A percentile compares a stretch with the other conserved stretches of the same genome.
These are phyloP conservation scores for Chlamydomonas incerta DNA, from an alignment of 139 green algal genomes.

Conservation along the genomic window DNA sequence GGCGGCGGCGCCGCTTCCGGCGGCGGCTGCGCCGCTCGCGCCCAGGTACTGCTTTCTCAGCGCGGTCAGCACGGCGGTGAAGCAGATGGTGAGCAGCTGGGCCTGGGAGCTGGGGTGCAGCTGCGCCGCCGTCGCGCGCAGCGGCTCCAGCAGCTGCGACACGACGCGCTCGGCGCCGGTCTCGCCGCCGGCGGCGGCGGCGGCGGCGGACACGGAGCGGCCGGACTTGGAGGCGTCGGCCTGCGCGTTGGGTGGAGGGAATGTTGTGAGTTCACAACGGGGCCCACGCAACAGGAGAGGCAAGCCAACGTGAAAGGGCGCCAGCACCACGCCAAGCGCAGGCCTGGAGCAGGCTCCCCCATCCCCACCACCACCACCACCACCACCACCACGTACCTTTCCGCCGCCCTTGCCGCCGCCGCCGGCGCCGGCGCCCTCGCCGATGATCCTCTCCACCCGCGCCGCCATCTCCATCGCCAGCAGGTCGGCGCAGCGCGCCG, in stretches of 20 bases:
- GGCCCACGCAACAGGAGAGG: too few species aligned
- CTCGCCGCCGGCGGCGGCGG: not conserved
- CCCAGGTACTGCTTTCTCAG: not conserved
- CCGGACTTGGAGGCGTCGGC: too few species aligned
- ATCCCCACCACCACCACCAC: too few species aligned
- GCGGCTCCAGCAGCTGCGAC: not conserved
- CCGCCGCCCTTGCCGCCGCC: too few species aligned
- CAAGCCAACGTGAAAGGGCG: too few species aligned
- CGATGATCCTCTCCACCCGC: not conserved
- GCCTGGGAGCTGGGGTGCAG: conserved; percentile 1
- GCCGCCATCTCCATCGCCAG: not conserved
- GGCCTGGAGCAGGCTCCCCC: too few species aligned
- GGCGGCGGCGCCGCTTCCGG: not conserved
- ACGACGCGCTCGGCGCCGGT: not conserved
- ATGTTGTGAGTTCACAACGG: too few species aligned
- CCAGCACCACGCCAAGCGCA: too few species aligned
- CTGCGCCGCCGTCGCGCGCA: not conserved
- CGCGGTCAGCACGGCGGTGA: not conserved
- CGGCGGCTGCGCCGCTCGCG: not conserved
- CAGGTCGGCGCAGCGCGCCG: not conserved
- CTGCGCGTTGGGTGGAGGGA: too few species aligned
- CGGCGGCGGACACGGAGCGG: not conserved
- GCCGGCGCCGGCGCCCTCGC: too few species aligned
- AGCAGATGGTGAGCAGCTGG: not conserved
- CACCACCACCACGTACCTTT: too few species aligned